A percentile compares a stretch with the other conserved stretches of the same genome.
Evolutionary conservation across 495 filamentous ascomycete genomes (phyloP).

Genomic region (Aspergillus affinis): DNA sequence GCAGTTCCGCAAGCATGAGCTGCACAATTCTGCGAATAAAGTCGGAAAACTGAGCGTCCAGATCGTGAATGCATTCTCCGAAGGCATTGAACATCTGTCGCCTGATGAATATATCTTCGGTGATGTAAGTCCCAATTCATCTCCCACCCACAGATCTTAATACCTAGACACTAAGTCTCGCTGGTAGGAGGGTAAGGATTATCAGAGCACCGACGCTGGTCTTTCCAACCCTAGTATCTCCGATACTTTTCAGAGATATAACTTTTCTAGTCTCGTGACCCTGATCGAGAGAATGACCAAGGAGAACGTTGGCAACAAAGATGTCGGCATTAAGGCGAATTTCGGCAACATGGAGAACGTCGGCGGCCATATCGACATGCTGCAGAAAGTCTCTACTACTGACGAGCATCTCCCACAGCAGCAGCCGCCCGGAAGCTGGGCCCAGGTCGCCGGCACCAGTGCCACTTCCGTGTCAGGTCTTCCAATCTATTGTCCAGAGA

Average conservation of each 20-base stretch:
- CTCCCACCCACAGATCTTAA: too few species aligned
- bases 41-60: constrained; percentile 27
- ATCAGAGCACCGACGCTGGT: background rate
- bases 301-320: too few species aligned
- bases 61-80: constrained; percentile 24
- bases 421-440: constrained; percentile 22
- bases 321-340: too few species aligned
- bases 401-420: constrained; percentile 6
- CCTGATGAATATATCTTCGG: constrained; percentile 15
- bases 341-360: too few species aligned
- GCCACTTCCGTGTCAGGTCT: constrained; percentile 2
- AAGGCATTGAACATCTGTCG: constrained; percentile 17
- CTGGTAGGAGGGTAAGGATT: background rate
- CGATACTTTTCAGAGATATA: constrained; percentile 15
- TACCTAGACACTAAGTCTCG: constrained; percentile 4
- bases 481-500: constrained; percentile 7
- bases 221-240: background rate
- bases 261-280: constrained; percentile 15
- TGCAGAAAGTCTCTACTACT: constrained; percentile 6
- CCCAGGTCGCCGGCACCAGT: constrained; percentile 18
- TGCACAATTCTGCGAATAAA: constrained; percentile 26
- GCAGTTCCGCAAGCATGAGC: constrained; percentile 28
- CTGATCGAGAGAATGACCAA: constrained; percentile 17
- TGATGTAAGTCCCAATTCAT: constrained; percentile 18
- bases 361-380: constrained; percentile 2